These are phyloP conservation scores for Spizellomyces punctatus DNA, from an alignment of 192 early-diverging fungal genomes.

Conservation along the genomic window DNA sequence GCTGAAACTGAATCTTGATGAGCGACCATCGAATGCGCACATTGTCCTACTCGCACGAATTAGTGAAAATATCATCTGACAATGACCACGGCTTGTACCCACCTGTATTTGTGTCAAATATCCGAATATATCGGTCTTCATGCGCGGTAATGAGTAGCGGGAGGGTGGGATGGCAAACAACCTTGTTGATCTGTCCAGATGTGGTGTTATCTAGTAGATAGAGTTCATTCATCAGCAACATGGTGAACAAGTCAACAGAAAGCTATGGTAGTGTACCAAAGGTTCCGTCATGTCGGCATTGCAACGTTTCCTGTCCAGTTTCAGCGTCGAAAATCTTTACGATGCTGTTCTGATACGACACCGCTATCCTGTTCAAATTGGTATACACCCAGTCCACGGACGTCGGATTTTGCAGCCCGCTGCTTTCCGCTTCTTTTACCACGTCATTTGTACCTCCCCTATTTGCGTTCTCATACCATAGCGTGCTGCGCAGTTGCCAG, in stretches of 20 bases:
- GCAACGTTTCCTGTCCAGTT: constrained; percentile 61
- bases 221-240: neutral
- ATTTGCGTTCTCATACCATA: constrained; percentile 39
- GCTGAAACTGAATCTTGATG: constrained; percentile 71
- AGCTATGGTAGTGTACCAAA: constrained; percentile 56
- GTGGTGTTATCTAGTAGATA: constrained; percentile 56
- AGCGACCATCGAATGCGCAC: constrained; percentile 63
- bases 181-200: constrained; percentile 75
- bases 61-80: neutral
- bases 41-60: constrained; percentile 48
- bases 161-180: constrained; percentile 72
- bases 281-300: constrained; percentile 57
- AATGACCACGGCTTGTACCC: constrained; percentile 17
- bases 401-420: constrained; percentile 52
- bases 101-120: constrained; percentile 77
- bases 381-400: constrained; percentile 68
- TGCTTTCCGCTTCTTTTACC: constrained; percentile 3
- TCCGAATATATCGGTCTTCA: constrained; percentile 75
- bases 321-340: constrained; percentile 79
- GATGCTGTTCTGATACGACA: constrained; percentile 64
- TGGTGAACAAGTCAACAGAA: neutral
- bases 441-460: neutral
- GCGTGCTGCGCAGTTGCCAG: constrained; percentile 31
- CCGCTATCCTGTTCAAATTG: constrained; percentile 60
- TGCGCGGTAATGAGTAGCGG: constrained; percentile 74